A percentile compares a stretch with the other conserved stretches of the same genome.
phyloP scores from a whole-genome alignment of 164 flowering plant genomes.

The Malania oleifera region DNA sequence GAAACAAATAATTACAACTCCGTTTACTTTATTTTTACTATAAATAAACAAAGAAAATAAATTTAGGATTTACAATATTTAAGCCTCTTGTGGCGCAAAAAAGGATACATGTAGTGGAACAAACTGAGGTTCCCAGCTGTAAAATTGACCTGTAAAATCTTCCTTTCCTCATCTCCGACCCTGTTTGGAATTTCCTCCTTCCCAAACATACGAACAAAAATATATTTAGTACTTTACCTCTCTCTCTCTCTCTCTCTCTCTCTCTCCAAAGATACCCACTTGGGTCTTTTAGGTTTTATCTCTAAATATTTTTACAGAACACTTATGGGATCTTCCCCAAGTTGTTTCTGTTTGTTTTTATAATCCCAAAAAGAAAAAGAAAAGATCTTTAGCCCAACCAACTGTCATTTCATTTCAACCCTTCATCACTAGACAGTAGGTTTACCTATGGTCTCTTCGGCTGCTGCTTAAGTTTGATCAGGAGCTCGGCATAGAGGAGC shows the following conservation, averaged over 20 bases:
- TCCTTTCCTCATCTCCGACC: not conserved
- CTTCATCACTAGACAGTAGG: not conserved
- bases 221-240: slow-evolving; percentile 11
- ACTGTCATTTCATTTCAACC: slow-evolving; percentile 6
- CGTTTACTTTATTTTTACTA: slow-evolving; percentile 4
- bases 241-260: slow-evolving; percentile 7
- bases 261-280: too few species aligned
- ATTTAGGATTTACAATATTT: slow-evolving; percentile 19
- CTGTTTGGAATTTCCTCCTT: slow-evolving; percentile 2
- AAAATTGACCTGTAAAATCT: slow-evolving; percentile 10
- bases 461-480: slow-evolving; percentile 33
- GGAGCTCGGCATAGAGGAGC: slow-evolving; percentile 69
- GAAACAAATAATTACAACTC: too few species aligned
- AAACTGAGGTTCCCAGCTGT: slow-evolving; percentile 1
- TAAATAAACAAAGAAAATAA: slow-evolving; percentile 8
- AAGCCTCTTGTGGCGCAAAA: slow-evolving; percentile 8
- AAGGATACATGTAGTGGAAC: slow-evolving; percentile 9
- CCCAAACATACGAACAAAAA: slow-evolving; percentile 7
- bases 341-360: slow-evolving; percentile 11
- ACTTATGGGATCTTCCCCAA: slow-evolving; percentile 21
- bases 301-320: too few species aligned
- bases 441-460: slow-evolving; percentile 28
- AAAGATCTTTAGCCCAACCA: slow-evolving; percentile 14
- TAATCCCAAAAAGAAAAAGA: slow-evolving; percentile 2
- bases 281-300: too few species aligned